Percentiles rank a stretch among this genome's conserved stretches.
Evolutionary conservation across 768 basidiomycete species (phyloP).

Genomic region (Boletus pseudo-olivaceus): DNA sequence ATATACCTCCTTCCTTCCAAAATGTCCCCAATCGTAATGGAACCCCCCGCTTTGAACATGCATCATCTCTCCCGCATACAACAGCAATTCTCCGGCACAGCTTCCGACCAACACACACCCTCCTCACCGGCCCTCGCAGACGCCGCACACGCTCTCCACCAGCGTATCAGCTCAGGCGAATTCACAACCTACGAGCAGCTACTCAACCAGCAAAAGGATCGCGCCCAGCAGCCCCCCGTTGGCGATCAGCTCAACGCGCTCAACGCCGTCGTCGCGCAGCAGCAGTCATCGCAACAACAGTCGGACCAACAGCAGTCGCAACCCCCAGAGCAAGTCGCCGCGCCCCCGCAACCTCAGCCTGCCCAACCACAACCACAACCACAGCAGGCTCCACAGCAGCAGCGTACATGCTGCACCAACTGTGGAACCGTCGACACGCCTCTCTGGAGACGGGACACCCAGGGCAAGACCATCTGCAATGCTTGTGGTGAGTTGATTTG

Average conservation of each 20-base stretch:
- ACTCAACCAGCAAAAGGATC: conserved; percentile 30
- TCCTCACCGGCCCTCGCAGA: conserved; percentile 22
- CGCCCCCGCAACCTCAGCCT: conserved; percentile 23
- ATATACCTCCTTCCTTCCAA: conserved; percentile 23
- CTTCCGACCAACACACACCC: conserved; percentile 28
- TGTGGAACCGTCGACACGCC: conserved; percentile 78
- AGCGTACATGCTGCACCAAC: conserved; percentile 56
- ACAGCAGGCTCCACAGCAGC: conserved; percentile 34
- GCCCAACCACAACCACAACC: conserved; percentile 19
- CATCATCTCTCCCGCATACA: conserved; percentile 51
- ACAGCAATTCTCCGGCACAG: conserved; percentile 40
- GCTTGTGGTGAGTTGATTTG: conserved; percentile 71
- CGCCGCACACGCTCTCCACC: conserved; percentile 26
- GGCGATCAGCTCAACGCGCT: conserved; percentile 13
- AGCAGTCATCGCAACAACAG: conserved; percentile 10
- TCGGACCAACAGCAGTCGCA: conserved; percentile 14
- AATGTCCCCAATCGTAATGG: conserved; percentile 60
- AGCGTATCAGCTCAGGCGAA: conserved; percentile 28
- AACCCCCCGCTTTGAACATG: conserved; percentile 50
- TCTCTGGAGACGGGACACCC: conserved; percentile 78
- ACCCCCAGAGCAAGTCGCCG: conserved; percentile 27
- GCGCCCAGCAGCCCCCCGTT: conserved; percentile 15
- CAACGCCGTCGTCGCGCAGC: conserved; percentile 14
- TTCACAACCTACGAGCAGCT: conserved; percentile 32
- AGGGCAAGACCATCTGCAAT: conserved; percentile 85